Evolutionary conservation across 2,329 filamentous ascomycete species (phyloP).

Genomic region (Pezicula neosporulosa): DNA sequence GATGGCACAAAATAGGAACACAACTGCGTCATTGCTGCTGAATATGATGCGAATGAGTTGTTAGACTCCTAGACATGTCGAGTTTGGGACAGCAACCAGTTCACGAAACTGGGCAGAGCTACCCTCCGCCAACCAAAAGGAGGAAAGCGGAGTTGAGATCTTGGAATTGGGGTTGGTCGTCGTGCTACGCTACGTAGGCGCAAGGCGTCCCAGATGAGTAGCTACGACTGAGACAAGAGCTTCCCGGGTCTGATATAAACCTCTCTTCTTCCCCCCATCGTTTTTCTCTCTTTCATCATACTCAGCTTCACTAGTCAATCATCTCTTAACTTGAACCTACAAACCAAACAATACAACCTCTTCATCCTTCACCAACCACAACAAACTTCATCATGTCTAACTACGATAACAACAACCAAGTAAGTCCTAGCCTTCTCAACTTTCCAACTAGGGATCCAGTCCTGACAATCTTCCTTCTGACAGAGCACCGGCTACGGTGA

Average conservation of each 20-base stretch:
- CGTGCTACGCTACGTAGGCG: not conserved
- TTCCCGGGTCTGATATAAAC: not conserved
- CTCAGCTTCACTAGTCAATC: not conserved
- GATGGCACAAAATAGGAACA: no score
- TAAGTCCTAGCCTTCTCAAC: slow-evolving; percentile 11
- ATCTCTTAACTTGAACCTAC: slow-evolving; percentile 4
- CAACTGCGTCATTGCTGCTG: no score
- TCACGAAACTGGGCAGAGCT: no score
- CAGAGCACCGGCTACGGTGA: slow-evolving; percentile 6
- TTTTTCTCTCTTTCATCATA: not conserved
- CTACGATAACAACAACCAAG: slow-evolving; percentile 26
- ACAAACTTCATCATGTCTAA: slow-evolving; percentile 25
- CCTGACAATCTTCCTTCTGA: slow-evolving; percentile 12
- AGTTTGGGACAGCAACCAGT: no score
- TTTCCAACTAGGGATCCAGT: slow-evolving; percentile 8
- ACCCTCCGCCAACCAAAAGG: no score
- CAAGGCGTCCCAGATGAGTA: not conserved
- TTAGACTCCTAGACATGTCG: no score
- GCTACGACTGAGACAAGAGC: no score
- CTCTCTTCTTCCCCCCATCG: not conserved
- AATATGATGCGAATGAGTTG: no score
- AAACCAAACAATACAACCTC: slow-evolving; percentile 4
- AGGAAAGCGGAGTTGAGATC: no score
- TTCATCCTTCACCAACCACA: not conserved
- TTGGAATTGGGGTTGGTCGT: not conserved